Base-by-base conservation (phyloP, 176 grass and related monocot species). In the Lolium perenne region DNA sequence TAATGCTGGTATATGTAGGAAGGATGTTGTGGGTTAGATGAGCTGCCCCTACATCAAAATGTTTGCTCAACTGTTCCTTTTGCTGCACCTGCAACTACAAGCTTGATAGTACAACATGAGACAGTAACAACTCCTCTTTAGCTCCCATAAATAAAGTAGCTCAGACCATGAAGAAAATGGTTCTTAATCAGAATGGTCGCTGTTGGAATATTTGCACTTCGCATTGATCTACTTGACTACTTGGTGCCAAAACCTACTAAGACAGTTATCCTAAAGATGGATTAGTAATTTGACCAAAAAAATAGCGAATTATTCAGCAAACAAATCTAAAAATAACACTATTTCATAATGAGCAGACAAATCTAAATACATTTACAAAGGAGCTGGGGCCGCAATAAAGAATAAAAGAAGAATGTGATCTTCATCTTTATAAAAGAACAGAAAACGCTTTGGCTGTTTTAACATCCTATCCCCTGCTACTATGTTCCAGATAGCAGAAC, bases 1-100 rank as follows among this genome's bases (percentile, higher is more conserved):
- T 17, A 38, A 4, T 74, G 71, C 26, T 82, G 78, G 59, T 74
- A 92, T 91, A 90, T 88, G 82, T 88, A 86, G 57, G 75, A 77
- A 23, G 25, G 43, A 13, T 69, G 25, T 58, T 85, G 88, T 86
- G 88, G 91, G 78, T 92, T 94, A 89, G 96, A 94, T 87, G 84
- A 96, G 81, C 97, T 86, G 89, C 88, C 88, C 92, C 97, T 82
- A 54, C 43, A 67, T 88, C 89, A 85, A 78, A 85, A 68, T 96
- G 97, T 70, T 97, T 57, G 92, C 85, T 99, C 88, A 99, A 91
- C 97, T 65, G 88, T 88, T 90, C 92, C 83, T 74, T 74, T 68
- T 74, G 62, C 76, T 76, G 51, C 11, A 23, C 57, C 79, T 69
- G 79, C 63, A 69, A 14, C 83, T 90, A 80, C 84, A 92, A 89